A percentile compares a stretch with the other conserved stretches of the same genome.
These are phyloP conservation scores for Alternaria viburni DNA, from an alignment of 2,329 filamentous ascomycete species.

Conservation along the genomic window DNA sequence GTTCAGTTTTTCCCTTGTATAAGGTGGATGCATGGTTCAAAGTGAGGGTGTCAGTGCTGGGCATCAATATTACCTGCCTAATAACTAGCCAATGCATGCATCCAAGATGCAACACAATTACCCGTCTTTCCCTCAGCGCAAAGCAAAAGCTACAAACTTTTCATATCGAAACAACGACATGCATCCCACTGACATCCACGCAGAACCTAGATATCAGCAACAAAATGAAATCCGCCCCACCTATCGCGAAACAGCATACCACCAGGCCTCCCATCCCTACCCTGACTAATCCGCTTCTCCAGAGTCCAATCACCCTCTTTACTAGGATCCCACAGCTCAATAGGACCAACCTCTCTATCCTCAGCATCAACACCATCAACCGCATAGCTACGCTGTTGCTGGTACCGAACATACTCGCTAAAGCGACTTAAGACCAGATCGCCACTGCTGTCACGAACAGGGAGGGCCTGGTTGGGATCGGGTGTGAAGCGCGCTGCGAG, in stretches of 20 bases:
- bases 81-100: neutral
- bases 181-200: no score
- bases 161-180: neutral
- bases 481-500: constrained; percentile 17
- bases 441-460: constrained; percentile 16
- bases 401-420: constrained; percentile 18
- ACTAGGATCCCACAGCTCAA: constrained; percentile 17
- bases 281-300: constrained; percentile 19
- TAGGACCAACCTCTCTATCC: constrained; percentile 16
- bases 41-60: neutral
- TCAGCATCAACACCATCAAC: constrained; percentile 15
- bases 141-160: neutral
- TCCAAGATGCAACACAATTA: neutral
- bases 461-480: constrained; percentile 11
- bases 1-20: no score
- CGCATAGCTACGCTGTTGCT: neutral
- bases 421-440: constrained; percentile 15
- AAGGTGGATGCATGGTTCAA: neutral
- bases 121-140: neutral
- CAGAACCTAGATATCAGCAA: constrained; percentile 15
- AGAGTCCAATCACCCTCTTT: constrained; percentile 26
- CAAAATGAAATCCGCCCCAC: constrained; percentile 21
- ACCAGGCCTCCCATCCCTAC: constrained; percentile 9
- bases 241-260: constrained; percentile 27
- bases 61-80: no score